These are phyloP conservation scores for Stenocarpella maydis DNA, from an alignment of 2,329 filamentous ascomycete species.

Conservation along the genomic window DNA sequence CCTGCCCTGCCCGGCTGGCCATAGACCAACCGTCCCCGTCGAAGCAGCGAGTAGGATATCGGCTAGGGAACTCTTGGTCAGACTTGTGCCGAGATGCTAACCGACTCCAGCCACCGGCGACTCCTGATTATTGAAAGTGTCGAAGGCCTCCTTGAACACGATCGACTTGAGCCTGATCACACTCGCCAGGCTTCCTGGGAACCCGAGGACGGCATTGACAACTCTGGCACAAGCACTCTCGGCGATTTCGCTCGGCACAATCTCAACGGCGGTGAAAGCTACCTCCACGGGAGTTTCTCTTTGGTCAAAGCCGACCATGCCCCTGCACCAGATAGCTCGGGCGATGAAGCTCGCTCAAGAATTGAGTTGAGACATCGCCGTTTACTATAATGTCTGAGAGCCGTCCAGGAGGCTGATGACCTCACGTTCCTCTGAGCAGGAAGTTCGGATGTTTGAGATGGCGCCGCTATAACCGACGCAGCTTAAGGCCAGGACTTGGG, in stretches of 20 bases:
- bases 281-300: neutral
- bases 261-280: neutral
- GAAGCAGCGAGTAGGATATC: neutral
- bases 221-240: neutral
- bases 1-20: conserved; percentile 5
- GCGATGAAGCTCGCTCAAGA: neutral
- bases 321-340: neutral
- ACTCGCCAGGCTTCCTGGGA: neutral
- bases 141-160: neutral
- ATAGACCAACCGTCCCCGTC: neutral
- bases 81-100: conserved; percentile 1
- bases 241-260: neutral
- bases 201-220: conserved; percentile 2
- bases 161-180: neutral
- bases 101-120: neutral
- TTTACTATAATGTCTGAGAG: neutral
- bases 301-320: neutral
- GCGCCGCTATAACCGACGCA: conserved; percentile 12
- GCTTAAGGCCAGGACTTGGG: conserved; percentile 10
- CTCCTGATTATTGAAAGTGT: neutral
- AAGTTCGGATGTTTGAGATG: conserved; percentile 24
- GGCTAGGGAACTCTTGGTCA: neutral
- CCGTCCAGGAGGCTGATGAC: conserved; percentile 4
- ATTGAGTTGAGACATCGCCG: neutral
- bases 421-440: neutral